A percentile compares a stretch with the other conserved stretches of the same genome.
Evolutionary conservation across 345 rosid genomes (phyloP).

Genomic region (Fremontodendron californicum): DNA sequence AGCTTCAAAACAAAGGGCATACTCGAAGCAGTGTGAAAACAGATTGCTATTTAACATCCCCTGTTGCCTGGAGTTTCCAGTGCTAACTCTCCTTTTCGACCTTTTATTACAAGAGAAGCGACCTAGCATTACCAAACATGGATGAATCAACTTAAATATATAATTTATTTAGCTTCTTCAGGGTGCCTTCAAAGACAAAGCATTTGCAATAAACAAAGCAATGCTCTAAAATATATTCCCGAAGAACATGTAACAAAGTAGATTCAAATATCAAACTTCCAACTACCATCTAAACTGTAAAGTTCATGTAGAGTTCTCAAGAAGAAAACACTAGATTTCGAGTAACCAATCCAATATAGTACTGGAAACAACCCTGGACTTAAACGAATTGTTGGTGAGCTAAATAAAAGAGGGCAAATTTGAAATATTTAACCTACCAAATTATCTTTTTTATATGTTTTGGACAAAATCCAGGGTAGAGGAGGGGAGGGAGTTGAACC

Average conservation of each 20-base stretch:
- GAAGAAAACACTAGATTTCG: neutral
- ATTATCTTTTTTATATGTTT: no score
- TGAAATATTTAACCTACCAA: neutral
- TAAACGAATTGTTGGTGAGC: no score
- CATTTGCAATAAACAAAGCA: neutral
- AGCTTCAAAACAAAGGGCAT: neutral
- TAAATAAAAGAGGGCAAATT: neutral
- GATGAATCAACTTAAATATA: neutral
- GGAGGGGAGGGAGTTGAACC: no score
- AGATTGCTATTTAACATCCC: slow-evolving; percentile 16
- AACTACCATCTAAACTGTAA: neutral
- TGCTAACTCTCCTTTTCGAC: neutral
- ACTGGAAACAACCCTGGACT: neutral
- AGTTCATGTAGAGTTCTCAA: neutral
- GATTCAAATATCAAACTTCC: neutral
- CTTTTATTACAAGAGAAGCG: neutral
- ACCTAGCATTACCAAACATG: slow-evolving; percentile 8
- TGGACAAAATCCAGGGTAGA: no score
- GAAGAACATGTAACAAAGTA: neutral
- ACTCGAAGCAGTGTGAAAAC: slow-evolving; percentile 23
- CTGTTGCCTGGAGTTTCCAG: slow-evolving; percentile 9
- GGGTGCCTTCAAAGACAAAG: neutral
- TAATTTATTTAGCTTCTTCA: neutral
- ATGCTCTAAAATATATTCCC: neutral
- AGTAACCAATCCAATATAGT: neutral